Conservation (phyloP, 169 alveolate genomes). For the Perkinsus marinus region DNA sequence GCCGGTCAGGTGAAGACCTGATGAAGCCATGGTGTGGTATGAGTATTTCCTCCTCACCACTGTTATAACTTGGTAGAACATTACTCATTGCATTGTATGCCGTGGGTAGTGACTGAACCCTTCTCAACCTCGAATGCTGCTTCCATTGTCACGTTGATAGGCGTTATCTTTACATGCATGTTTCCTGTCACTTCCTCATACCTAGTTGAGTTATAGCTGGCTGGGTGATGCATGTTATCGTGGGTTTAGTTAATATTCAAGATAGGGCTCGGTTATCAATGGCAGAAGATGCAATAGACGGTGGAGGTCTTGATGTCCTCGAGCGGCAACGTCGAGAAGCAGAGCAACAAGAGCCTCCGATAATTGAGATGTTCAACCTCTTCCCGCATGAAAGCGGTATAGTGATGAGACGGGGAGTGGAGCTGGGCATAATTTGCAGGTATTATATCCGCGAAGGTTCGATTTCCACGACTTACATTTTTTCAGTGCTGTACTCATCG, state of each 20-base stretch:
- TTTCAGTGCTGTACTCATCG: no score
- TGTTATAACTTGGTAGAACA: no score
- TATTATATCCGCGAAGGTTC: background rate
- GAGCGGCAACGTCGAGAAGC: background rate
- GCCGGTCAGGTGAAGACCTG: no score
- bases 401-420: conserved; percentile 4
- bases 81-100: no score
- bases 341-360: background rate
- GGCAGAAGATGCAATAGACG: background rate
- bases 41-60: no score
- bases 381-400: conserved; percentile 3
- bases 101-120: no score
- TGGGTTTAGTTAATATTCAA: background rate
- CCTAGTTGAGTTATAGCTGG: background rate
- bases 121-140: no score
- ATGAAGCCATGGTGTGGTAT: no score
- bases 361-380: background rate
- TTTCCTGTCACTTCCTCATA: background rate
- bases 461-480: no score
- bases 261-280: background rate
- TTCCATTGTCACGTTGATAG: background rate
- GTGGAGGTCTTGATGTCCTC: background rate
- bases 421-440: background rate
- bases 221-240: background rate
- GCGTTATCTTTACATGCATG: background rate